Evolutionary conservation across 345 rosid species (phyloP).

Genomic region (Litchi chinensis): DNA sequence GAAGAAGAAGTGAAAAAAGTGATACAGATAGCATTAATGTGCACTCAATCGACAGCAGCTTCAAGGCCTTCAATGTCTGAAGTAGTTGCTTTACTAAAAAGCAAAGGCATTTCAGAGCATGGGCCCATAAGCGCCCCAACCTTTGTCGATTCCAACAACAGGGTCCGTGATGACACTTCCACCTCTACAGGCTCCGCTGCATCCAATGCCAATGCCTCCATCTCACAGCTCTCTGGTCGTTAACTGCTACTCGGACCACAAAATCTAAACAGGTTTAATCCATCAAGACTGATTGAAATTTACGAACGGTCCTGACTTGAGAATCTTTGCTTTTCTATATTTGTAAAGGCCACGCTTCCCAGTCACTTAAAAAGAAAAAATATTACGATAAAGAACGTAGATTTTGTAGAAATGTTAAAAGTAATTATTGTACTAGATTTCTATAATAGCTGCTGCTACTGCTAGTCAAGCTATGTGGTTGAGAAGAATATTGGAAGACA

Average conservation of each 20-base stretch:
- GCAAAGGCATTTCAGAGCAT: slow-evolving; percentile 14
- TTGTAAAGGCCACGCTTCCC: no score
- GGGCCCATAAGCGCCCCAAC: slow-evolving; percentile 23
- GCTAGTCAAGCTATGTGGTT: no score
- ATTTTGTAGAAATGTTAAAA: no score
- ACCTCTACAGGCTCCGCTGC: slow-evolving; percentile 18
- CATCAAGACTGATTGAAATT: no score
- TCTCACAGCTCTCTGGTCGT: slow-evolving; percentile 28
- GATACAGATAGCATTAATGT: slow-evolving; percentile 40
- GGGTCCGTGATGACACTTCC: slow-evolving; percentile 12
- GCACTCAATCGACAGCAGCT: slow-evolving; percentile 36
- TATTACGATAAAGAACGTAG: no score
- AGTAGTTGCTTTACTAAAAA: slow-evolving; percentile 33
- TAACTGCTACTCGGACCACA: not conserved
- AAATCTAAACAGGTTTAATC: no score
- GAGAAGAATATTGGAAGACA: no score
- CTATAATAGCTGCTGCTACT: no score
- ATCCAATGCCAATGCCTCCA: slow-evolving; percentile 33
- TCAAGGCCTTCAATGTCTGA: slow-evolving; percentile 44
- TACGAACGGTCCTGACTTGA: no score
- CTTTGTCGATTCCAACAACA: slow-evolving; percentile 19
- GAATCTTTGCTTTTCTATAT: no score
- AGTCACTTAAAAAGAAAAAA: no score
- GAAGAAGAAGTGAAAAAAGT: slow-evolving; percentile 27
- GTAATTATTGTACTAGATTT: no score